Evolutionary conservation across 164 flowering plant genomes (phyloP), one percentile per base, ranked within the genome.

Genomic region (Chimonanthus praecox): DNA sequence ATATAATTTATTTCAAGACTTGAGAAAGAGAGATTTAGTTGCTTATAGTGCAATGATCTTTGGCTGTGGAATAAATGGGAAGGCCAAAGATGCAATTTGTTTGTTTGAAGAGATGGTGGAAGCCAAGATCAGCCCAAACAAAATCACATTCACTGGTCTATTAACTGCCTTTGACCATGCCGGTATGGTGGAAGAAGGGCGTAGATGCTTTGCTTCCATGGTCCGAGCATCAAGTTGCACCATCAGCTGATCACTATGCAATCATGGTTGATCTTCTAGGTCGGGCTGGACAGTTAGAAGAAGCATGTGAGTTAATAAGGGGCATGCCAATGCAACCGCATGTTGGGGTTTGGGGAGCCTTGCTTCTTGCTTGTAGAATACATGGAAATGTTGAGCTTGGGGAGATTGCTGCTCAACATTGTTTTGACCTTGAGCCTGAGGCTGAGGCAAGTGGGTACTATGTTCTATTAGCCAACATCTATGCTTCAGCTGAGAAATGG

Each of bases 241-340:
- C 87, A 16, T 74, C 81, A 5, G 74, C 73, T 13, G 85, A 86
- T 75, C 88, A 83, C 74, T 85, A 85, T 76, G 84, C 80, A 11
- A 80, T 82, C 48, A 76, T 85, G 87, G 88, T 85, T 69, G 86
- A 87, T 64, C 84, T 85, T 70, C 73, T 87, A 3, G 86, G 88
- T 2, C 73, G 83, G 67, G 80, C 84, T 5, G 89, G 87, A 51
- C 47, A 71, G 73, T 77, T 86, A 51, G 79, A 78, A 7, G 82
- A 83, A 70, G 89, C 89, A 1, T 65, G 72, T 71, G 74, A 61
- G 15, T 63, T 86, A 18, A 82, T 86, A 66, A 84, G 75, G 72
- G 72, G 80, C 64, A 84, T 83, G 86, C 85, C 87, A 7, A 78
- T 80, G 79, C 71, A 60, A 71, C 86, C 89, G 15, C 82, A 80